These are phyloP conservation scores for Ustilago loliicola DNA, from an alignment of 1,284 basidiomycete species.

Conservation along the genomic window DNA sequence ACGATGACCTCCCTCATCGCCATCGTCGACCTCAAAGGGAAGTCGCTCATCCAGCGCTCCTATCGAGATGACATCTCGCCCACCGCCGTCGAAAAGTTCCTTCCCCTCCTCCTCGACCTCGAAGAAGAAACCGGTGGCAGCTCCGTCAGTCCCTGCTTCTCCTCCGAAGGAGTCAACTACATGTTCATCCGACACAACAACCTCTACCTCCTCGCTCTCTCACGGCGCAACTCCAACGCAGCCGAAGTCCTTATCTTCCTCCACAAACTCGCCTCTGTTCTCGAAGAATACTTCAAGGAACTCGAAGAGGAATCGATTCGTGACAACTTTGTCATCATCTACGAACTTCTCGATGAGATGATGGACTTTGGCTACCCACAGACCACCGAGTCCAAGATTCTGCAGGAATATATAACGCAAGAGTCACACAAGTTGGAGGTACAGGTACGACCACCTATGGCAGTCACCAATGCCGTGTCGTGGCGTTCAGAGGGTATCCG, in stretches of 20 bases:
- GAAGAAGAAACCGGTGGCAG: slow-evolving; percentile 93
- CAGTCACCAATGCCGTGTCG: slow-evolving; percentile 97
- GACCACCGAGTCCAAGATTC: slow-evolving; percentile 98
- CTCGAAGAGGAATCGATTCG: slow-evolving; percentile 98
- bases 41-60: slow-evolving; percentile 96
- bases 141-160: slow-evolving; percentile 86
- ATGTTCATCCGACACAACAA: slow-evolving; percentile 99
- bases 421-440: slow-evolving; percentile 98
- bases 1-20: slow-evolving; percentile 76
- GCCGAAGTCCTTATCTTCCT: slow-evolving; percentile 97
- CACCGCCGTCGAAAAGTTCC: slow-evolving; percentile 90
- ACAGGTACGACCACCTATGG: slow-evolving; percentile 95
- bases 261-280: slow-evolving; percentile 82
- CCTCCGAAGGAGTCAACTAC: slow-evolving; percentile 82
- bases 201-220: slow-evolving; percentile 92
- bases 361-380: slow-evolving; percentile 99
- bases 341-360: slow-evolving; percentile 97
- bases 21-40: slow-evolving; percentile 98
- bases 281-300: slow-evolving; percentile 99
- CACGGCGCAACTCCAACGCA: slow-evolving; percentile 95
- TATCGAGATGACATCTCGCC: slow-evolving; percentile 95
- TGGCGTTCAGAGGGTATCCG: slow-evolving; percentile 98
- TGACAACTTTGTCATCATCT: slow-evolving; percentile 97
- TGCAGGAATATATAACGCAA: slow-evolving; percentile 99
- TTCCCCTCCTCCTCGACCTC: slow-evolving; percentile 93